Evolutionary conservation across 129 eudicot genomes (phyloP).

Genomic region (Logfia minima): DNA sequence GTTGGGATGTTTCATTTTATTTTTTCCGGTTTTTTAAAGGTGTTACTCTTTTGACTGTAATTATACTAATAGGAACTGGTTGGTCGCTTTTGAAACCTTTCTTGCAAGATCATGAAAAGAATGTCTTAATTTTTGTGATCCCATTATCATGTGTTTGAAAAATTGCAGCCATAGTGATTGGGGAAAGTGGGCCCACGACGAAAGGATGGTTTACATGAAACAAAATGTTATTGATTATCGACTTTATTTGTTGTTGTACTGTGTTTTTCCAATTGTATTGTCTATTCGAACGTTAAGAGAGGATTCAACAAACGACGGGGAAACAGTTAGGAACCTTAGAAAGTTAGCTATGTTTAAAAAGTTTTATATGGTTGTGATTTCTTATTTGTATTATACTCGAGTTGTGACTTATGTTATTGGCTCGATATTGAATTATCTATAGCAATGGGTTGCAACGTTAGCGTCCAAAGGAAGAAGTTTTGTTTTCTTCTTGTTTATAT

Average conservation of each 20-base stretch:
- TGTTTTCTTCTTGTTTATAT: conserved; percentile 38
- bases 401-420: conserved; percentile 34
- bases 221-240: conserved; percentile 37
- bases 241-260: conserved; percentile 37
- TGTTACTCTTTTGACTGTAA: conserved; percentile 40
- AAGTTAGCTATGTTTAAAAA: conserved; percentile 43
- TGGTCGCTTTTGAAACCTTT: conserved; percentile 55
- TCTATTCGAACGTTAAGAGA: conserved; percentile 34
- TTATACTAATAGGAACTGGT: conserved; percentile 51
- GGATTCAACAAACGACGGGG: conserved; percentile 40
- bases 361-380: conserved; percentile 42
- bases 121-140: conserved; percentile 43
- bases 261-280: conserved; percentile 46
- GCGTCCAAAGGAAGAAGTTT: conserved; percentile 42
- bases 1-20: conserved; percentile 50
- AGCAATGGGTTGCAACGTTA: conserved; percentile 29
- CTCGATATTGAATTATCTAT: conserved; percentile 22
- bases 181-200: conserved; percentile 40
- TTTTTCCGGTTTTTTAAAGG: conserved; percentile 42
- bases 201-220: conserved; percentile 36
- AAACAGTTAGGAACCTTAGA: conserved; percentile 30
- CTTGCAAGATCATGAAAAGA: conserved; percentile 46
- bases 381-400: conserved; percentile 40
- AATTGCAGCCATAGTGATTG: conserved; percentile 34
- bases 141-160: conserved; percentile 45